Evolutionary conservation across 2,329 filamentous ascomycete genomes (phyloP).

Genomic region (Beauveria caledonica): DNA sequence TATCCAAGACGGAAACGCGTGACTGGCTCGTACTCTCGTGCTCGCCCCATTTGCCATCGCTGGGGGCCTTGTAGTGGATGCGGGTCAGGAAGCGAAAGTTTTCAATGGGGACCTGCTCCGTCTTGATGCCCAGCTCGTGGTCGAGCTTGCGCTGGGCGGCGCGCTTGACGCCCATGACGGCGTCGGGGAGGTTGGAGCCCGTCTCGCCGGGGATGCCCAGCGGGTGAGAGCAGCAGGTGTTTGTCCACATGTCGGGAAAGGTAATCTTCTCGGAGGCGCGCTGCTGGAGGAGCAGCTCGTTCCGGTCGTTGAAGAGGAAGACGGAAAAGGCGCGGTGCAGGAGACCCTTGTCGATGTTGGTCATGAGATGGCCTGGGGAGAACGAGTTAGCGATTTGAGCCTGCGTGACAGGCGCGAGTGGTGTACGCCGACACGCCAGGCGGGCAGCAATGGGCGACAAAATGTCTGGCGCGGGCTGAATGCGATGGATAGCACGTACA

Average conservation of each 20-base stretch:
- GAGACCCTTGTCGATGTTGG: conserved; percentile 93
- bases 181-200: conserved; percentile 69
- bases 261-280: conserved; percentile 96
- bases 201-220: conserved; percentile 88
- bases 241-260: conserved; percentile 99
- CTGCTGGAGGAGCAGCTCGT: conserved; percentile 90
- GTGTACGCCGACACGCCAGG: background rate
- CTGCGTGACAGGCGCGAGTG: background rate
- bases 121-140: conserved; percentile 89
- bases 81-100: conserved; percentile 90
- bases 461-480: background rate
- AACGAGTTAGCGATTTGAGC: background rate
- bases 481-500: conserved; percentile 44
- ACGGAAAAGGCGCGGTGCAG: conserved; percentile 96
- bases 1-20: background rate
- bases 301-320: conserved; percentile 93
- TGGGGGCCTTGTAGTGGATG: conserved; percentile 97
- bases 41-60: conserved; percentile 97
- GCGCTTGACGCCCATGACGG: conserved; percentile 78
- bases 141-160: conserved; percentile 89
- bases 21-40: conserved; percentile 72
- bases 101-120: conserved; percentile 80
- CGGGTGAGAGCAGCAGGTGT: conserved; percentile 98
- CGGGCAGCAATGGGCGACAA: background rate
- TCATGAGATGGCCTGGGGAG: conserved; percentile 82